These are phyloP conservation scores for Saturnispora saitoi DNA, from an alignment of 805 yeast genomes.

Conservation along the genomic window DNA sequence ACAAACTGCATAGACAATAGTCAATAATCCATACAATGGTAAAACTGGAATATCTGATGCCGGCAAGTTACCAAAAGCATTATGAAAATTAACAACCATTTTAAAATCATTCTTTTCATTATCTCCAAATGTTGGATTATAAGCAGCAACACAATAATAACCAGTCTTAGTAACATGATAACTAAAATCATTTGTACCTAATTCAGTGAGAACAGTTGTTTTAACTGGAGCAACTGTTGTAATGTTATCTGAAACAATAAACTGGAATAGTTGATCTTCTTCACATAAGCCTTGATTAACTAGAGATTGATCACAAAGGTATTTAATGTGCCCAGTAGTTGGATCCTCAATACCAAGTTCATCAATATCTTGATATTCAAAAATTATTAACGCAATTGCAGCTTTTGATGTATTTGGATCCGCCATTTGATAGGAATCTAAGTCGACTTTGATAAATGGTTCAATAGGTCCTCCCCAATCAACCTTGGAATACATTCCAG, in stretches of 20 bases:
- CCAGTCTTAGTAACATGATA: conserved; percentile 73
- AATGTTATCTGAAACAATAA: conserved; percentile 42
- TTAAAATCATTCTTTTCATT: conserved; percentile 35
- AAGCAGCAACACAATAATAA: conserved; percentile 83
- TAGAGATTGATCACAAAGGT: conserved; percentile 69
- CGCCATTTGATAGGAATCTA: conserved; percentile 25
- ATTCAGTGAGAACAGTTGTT: conserved; percentile 44
- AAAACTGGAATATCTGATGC: conserved; percentile 89
- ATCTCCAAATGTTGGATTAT: conserved; percentile 31
- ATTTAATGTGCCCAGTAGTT: conserved; percentile 38
- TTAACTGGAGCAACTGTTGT: conserved; percentile 42
- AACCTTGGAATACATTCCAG: conserved; percentile 80
- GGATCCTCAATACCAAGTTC: conserved; percentile 49
- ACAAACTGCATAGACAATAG: conserved; percentile 74
- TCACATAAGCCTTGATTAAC: conserved; percentile 50
- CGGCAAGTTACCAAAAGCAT: conserved; percentile 82
- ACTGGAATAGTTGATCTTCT: conserved; percentile 46
- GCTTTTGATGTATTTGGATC: conserved; percentile 34
- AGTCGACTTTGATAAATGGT: conserved; percentile 49
- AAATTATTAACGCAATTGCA: conserved; percentile 59
- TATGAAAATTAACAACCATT: conserved; percentile 75
- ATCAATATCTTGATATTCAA: conserved; percentile 73
- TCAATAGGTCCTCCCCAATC: conserved; percentile 80
- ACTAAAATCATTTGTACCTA: conserved; percentile 52
- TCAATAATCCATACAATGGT: conserved; percentile 78